A percentile compares a stretch with the other conserved stretches of the same genome.
These are phyloP conservation scores for Lenwebbia sp. DNA, from an alignment of 345 rosid species.

Conservation along the genomic window DNA sequence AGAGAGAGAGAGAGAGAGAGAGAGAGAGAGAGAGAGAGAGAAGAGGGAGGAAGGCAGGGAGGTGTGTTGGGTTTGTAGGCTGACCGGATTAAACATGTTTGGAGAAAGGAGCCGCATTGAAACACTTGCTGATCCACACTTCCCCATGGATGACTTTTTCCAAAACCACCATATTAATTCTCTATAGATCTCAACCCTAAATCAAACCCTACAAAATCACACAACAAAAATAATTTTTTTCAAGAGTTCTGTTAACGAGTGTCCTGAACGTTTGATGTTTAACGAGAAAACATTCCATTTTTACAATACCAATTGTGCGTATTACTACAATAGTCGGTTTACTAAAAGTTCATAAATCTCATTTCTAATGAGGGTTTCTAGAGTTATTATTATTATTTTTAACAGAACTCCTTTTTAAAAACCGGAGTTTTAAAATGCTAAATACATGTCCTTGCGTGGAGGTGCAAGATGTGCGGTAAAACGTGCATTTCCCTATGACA, in stretches of 20 bases:
- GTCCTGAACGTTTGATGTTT: not conserved
- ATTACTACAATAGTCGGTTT: not conserved
- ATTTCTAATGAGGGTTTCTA: not conserved
- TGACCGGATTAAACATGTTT: slow-evolving; percentile 2
- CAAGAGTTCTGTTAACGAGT: not conserved
- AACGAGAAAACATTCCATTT: not conserved
- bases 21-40: not conserved
- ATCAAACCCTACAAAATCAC: not conserved
- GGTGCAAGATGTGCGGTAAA: not conserved
- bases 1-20: not conserved
- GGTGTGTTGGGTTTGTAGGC: not conserved
- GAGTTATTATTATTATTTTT: not conserved
- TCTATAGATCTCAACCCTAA: not conserved
- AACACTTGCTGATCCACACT: not conserved
- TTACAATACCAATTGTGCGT: not conserved
- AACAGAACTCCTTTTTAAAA: not conserved
- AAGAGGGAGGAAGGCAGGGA: not conserved
- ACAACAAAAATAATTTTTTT: not conserved
- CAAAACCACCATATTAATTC: not conserved
- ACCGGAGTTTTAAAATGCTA: not conserved
- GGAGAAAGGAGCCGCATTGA: not conserved
- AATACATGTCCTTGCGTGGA: not conserved
- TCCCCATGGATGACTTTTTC: not conserved
- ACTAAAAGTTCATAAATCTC: not conserved
- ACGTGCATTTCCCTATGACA: not conserved